Percentiles rank a stretch among this genome's conserved stretches.
Evolutionary conservation across 805 yeast genomes (phyloP).

Genomic region (Suhomyces vadensis): DNA sequence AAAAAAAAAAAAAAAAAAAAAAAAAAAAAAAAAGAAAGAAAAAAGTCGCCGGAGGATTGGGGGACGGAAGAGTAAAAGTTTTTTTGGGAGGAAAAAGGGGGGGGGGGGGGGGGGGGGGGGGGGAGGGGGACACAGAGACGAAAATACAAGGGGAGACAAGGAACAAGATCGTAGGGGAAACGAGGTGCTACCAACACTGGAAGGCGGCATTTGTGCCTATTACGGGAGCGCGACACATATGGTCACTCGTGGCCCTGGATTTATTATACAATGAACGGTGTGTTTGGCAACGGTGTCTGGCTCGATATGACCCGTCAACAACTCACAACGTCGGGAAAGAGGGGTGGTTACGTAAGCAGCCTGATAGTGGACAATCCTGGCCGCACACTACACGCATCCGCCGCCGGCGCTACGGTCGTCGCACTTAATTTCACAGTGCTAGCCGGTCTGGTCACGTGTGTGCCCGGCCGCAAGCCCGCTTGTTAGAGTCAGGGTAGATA

Average conservation of each 20-base stretch:
- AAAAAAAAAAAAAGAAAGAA: constrained; percentile 5
- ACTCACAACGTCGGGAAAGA: not conserved
- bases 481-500: not conserved
- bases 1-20: constrained; percentile 5
- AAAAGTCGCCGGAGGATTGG: constrained; percentile 8
- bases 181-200: not conserved
- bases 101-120: constrained; percentile 6
- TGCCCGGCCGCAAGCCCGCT: not conserved
- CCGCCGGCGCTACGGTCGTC: not conserved
- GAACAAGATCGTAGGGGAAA: not conserved
- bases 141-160: not conserved
- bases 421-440: not conserved
- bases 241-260: not conserved
- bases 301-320: not conserved
- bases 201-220: not conserved
- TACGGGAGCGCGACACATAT: not conserved
- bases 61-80: constrained; percentile 7
- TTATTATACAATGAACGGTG: not conserved
- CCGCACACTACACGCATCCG: not conserved
- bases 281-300: not conserved
- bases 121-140: constrained; percentile 1
- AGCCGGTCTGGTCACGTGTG: not conserved
- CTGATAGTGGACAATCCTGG: not conserved
- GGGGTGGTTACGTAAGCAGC: not conserved
- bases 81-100: constrained; percentile 5